Percentiles rank a stretch among this genome's conserved stretches.
Evolutionary conservation across 306 rosid genomes (phyloP).

Genomic region (Dalbergia cochinchinensis): DNA sequence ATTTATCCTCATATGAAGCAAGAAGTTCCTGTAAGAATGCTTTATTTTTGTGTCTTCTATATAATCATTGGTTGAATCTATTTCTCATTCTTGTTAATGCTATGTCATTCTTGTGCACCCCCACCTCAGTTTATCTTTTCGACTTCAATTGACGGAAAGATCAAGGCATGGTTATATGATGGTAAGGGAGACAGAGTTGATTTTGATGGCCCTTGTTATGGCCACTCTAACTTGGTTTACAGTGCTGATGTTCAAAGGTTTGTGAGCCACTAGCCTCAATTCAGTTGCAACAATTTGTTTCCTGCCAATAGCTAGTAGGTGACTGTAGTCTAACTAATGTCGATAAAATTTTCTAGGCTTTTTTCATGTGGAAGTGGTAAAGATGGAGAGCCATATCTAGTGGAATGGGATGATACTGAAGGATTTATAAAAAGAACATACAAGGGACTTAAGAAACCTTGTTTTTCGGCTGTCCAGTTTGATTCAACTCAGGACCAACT

Average conservation of each 20-base stretch:
- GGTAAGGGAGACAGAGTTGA: constrained; percentile 13
- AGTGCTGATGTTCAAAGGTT: constrained; percentile 53
- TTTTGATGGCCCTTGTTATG: constrained; percentile 46
- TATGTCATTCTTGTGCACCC: constrained; percentile 25
- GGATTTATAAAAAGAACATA: constrained; percentile 47
- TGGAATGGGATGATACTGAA: constrained; percentile 59
- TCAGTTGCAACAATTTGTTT: constrained; percentile 14
- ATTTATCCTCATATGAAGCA: constrained; percentile 47
- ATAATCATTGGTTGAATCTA: constrained; percentile 4
- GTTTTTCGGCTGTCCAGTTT: constrained; percentile 44
- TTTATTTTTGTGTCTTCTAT: background rate
- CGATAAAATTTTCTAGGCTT: constrained; percentile 44
- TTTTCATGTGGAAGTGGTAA: constrained; percentile 55
- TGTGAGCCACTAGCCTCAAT: constrained; percentile 19
- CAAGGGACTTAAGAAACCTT: constrained; percentile 49
- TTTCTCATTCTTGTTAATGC: background rate
- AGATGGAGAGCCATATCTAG: constrained; percentile 52
- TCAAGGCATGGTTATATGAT: constrained; percentile 52
- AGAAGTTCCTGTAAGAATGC: constrained; percentile 42
- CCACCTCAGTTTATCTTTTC: constrained; percentile 47
- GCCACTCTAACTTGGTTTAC: constrained; percentile 50
- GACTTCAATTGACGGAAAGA: constrained; percentile 52
- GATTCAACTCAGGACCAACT: constrained; percentile 42
- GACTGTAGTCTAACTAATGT: background rate
- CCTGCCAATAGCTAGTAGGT: background rate